Evolutionary conservation across 1,139 yeast species (phyloP).

Genomic region (Hyphopichia khmerensis): DNA sequence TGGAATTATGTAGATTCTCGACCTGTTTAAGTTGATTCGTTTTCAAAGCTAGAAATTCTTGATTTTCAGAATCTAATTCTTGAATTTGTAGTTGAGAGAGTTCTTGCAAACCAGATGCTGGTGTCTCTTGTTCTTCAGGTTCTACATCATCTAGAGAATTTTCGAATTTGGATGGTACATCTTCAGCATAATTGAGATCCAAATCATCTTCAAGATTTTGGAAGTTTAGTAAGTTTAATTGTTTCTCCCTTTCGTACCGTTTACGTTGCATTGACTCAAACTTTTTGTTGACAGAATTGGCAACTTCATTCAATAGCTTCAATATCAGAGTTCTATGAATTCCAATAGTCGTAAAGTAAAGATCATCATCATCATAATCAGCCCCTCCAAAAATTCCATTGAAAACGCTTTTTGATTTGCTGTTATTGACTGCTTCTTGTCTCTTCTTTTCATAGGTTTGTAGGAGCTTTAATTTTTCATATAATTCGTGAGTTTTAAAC

Average conservation of each 20-base stretch:
- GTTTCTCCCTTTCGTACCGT: conserved; percentile 41
- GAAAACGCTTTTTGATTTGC: conserved; percentile 22
- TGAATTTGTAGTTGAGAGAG: conserved; percentile 65
- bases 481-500: conserved; percentile 47
- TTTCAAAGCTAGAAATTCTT: conserved; percentile 59
- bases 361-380: conserved; percentile 26
- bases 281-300: conserved; percentile 31
- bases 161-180: conserved; percentile 3
- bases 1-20: conserved; percentile 69
- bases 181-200: conserved; percentile 14
- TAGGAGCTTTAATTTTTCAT: conserved; percentile 48
- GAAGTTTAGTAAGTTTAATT: conserved; percentile 39
- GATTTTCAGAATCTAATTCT: conserved; percentile 70
- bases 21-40: conserved; percentile 68
- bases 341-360: conserved; percentile 24
- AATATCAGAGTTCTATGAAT: conserved; percentile 41
- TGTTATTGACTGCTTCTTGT: conserved; percentile 17
- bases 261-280: conserved; percentile 44
- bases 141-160: not conserved
- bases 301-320: conserved; percentile 34
- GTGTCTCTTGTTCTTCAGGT: conserved; percentile 5
- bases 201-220: conserved; percentile 39
- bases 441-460: conserved; percentile 54
- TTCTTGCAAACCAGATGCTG: conserved; percentile 8
- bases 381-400: conserved; percentile 26